A percentile compares a stretch with the other conserved stretches of the same genome.
phyloP scores from a whole-genome alignment of 768 basidiomycete species.

The Cyathus striatus region DNA sequence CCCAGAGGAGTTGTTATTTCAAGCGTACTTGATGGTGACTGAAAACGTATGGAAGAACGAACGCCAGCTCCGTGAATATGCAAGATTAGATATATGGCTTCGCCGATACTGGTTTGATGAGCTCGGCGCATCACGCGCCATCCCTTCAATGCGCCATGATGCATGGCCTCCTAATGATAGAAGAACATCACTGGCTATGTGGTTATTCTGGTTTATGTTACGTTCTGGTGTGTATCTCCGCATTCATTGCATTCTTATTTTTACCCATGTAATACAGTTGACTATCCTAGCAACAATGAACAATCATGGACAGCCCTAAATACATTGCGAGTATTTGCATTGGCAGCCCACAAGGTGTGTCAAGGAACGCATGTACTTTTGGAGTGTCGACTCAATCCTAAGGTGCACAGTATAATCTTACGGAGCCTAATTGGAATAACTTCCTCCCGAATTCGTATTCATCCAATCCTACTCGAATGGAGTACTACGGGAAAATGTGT shows the following conservation, averaged over 20 bases:
- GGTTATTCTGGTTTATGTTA: conserved; percentile 75
- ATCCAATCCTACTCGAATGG: conserved; percentile 15
- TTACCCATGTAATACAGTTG: conserved; percentile 31
- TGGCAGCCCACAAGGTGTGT: conserved; percentile 58
- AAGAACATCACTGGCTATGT: conserved; percentile 61
- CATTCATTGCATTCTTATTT: background rate
- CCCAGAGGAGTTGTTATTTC: conserved; percentile 52
- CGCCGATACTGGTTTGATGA: conserved; percentile 62
- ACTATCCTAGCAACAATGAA: conserved; percentile 34
- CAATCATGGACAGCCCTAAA: conserved; percentile 40
- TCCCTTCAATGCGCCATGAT: conserved; percentile 31
- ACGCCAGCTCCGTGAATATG: conserved; percentile 66
- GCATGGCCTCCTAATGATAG: conserved; percentile 55
- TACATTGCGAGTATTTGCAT: conserved; percentile 55
- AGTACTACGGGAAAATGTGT: conserved; percentile 41
- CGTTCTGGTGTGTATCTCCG: conserved; percentile 42
- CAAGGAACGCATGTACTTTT: conserved; percentile 3
- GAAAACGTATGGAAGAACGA: conserved; percentile 78
- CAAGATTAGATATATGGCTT: conserved; percentile 58
- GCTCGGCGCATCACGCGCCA: conserved; percentile 49
- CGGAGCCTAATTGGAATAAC: conserved; percentile 51
- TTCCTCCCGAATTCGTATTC: conserved; percentile 35
- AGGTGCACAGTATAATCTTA: conserved; percentile 51
- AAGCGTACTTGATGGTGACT: conserved; percentile 71
- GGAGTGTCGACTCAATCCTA: conserved; percentile 6